Evolutionary conservation across 169 alveolate species (phyloP).

Genomic region (Cryptosporidium canis): DNA sequence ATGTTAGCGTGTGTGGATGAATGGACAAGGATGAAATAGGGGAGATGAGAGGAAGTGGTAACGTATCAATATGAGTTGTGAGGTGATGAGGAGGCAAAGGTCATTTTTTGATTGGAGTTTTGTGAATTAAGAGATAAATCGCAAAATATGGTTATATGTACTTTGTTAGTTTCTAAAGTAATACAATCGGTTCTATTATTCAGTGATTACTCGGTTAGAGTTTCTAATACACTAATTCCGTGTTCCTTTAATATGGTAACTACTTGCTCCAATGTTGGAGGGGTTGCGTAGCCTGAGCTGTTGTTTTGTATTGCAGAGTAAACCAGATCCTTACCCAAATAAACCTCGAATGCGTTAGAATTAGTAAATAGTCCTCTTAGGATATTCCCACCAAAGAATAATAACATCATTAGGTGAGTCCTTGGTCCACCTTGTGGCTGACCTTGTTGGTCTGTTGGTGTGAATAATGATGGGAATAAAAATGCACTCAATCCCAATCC

Average conservation of each 20-base stretch:
- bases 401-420: slow-evolving; percentile 52
- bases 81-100: too few relatives aligned
- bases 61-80: too few relatives aligned
- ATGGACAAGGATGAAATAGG: too few relatives aligned
- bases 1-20: too few relatives aligned
- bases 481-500: slow-evolving; percentile 60
- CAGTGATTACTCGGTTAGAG: slow-evolving; percentile 69
- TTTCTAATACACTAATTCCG: slow-evolving; percentile 78
- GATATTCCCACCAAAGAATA: slow-evolving; percentile 54
- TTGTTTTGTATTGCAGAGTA: slow-evolving; percentile 49
- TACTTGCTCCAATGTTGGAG: slow-evolving; percentile 69
- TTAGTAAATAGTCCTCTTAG: slow-evolving; percentile 52
- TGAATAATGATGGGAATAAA: slow-evolving; percentile 33
- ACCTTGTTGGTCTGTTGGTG: slow-evolving; percentile 36
- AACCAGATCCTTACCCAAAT: slow-evolving; percentile 44
- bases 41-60: too few relatives aligned
- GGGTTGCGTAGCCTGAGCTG: slow-evolving; percentile 60
- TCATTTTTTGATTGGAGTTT: too few relatives aligned
- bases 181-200: too few relatives aligned
- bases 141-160: too few relatives aligned
- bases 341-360: slow-evolving; percentile 61
- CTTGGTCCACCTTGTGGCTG: slow-evolving; percentile 62
- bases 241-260: slow-evolving; percentile 74
- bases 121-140: too few relatives aligned
- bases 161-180: too few relatives aligned